A percentile compares a stretch with the other conserved stretches of the same genome.
phyloP scores from a whole-genome alignment of 768 basidiomycete genomes.

The Flagelloscypha sp. region DNA sequence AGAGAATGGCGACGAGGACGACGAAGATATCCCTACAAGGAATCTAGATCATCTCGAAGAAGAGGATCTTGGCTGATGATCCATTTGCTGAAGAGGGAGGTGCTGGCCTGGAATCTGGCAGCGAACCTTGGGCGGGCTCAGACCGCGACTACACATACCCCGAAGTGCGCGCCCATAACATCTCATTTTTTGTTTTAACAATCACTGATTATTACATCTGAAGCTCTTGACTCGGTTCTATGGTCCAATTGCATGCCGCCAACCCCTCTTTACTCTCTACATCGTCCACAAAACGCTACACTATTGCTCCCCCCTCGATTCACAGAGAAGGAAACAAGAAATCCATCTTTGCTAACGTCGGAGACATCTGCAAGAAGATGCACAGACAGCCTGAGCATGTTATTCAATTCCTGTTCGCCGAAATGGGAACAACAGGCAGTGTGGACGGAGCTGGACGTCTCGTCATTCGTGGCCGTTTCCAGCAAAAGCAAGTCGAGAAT shows the following conservation, averaged over 20 bases:
- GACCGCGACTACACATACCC: constrained; percentile 96
- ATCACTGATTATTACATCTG: constrained; percentile 3
- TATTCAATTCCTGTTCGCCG: constrained; percentile 93
- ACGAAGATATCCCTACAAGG: constrained; percentile 52
- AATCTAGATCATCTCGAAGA: constrained; percentile 68
- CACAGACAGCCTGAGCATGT: constrained; percentile 97
- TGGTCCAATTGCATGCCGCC: constrained; percentile 78
- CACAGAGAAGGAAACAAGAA: constrained; percentile 96
- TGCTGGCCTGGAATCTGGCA: constrained; percentile 61
- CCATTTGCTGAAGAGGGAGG: constrained; percentile 56
- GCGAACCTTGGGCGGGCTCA: constrained; percentile 83
- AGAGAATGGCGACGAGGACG: constrained; percentile 50
- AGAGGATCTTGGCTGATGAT: constrained; percentile 82
- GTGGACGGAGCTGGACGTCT: constrained; percentile 88
- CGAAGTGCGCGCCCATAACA: constrained; percentile 68
- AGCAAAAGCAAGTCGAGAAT: constrained; percentile 97
- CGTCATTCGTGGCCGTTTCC: constrained; percentile 97
- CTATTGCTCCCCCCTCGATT: constrained; percentile 91
- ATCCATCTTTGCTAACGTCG: constrained; percentile 92
- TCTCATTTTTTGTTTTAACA: not conserved
- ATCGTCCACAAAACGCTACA: constrained; percentile 88
- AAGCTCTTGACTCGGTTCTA: constrained; percentile 94
- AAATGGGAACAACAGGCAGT: constrained; percentile 96
- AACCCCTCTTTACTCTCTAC: constrained; percentile 83
- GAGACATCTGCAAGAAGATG: constrained; percentile 98